These are phyloP conservation scores for Puccinellia tenuiflora DNA, from an alignment of 176 grass and related monocot species.

Conservation along the genomic window DNA sequence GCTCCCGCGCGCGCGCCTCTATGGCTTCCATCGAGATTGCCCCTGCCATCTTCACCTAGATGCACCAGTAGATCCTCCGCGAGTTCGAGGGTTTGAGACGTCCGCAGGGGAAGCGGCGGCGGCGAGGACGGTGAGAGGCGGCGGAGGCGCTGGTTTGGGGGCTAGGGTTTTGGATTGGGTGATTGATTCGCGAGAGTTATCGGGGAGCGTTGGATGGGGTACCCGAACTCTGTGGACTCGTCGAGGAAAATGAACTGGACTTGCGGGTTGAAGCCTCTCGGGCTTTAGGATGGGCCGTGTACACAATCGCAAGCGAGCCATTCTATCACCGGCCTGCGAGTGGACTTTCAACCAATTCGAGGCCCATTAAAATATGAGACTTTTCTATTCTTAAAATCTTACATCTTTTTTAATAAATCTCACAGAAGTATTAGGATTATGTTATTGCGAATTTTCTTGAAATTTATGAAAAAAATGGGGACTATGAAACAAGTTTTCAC, in stretches of 20 bases:
- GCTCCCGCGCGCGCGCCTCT: conserved; percentile 35
- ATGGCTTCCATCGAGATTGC: conserved; percentile 55
- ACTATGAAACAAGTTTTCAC: too few relatives aligned
- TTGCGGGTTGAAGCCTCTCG: background rate
- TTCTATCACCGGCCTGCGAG: background rate
- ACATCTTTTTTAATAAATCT: too few relatives aligned
- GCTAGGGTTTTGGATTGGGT: conserved; percentile 9
- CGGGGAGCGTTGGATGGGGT: background rate
- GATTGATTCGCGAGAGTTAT: background rate
- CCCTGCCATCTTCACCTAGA: conserved; percentile 47
- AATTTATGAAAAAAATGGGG: too few relatives aligned
- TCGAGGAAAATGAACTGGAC: background rate
- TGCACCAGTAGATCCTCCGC: conserved; percentile 6
- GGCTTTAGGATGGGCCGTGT: background rate
- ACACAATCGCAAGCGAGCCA: background rate
- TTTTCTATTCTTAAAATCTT: too few relatives aligned
- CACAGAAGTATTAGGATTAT: too few relatives aligned
- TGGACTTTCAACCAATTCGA: too few relatives aligned
- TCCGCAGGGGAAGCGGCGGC: background rate
- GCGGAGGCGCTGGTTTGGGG: background rate
- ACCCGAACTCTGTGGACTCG: background rate
- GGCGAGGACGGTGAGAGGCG: background rate
- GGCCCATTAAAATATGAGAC: too few relatives aligned
- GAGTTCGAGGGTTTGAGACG: background rate
- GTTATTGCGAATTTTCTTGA: too few relatives aligned